Base-by-base conservation (phyloP, 176 grass and related monocot species). In the Eleusine coracana region DNA sequence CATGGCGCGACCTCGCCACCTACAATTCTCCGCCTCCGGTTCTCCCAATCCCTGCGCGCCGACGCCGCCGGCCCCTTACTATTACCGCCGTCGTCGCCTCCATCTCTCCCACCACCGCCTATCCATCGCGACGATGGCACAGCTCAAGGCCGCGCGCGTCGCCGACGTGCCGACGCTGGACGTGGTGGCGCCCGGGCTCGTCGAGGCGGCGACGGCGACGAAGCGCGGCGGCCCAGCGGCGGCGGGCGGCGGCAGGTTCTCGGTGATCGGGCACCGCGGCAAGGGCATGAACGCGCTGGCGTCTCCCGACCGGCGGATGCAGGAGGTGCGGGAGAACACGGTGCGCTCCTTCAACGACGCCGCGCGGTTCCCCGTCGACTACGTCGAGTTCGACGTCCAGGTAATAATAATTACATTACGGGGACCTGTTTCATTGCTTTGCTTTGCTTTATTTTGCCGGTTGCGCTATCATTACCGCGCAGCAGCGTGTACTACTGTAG, bases 361-460 rank as follows among this genome's bases (percentile, higher is more conserved):
- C 37, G 93, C 79, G 17, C 85, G 85, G 6, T 93, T 95, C 83
- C 69, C 96, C 73, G 77, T 93, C 89, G 96, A 93, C 73, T 87
- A 90, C 85, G 91, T 95, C 85, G 91, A 98, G 88, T 96, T 98
- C 87, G 96, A 96, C 82, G 96, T 93, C 14, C 96, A 98, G 91
- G 96, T 98, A 84, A 28, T 14, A 5, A 23, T 25, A 8, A 17
- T 29, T 29, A 27, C 25, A 4, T 20, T 1, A 9, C 55, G 20
- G 51, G 3, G 40, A 3, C 16, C 31, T 34, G 31, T 15, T 17
- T 54, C 18, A 18, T 54, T 54, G 51, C 16, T 54, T 54, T 8
- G 31, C 18, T 5, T 56, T 56, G 0, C 54, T n/a, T 58, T 58
- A 7, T 58, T n/a, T 20, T 58, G 1, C 18, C 20, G 20, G 5